Base-by-base conservation (phyloP, 2,329 filamentous ascomycete species). In the Trichoderma sp. region DNA sequence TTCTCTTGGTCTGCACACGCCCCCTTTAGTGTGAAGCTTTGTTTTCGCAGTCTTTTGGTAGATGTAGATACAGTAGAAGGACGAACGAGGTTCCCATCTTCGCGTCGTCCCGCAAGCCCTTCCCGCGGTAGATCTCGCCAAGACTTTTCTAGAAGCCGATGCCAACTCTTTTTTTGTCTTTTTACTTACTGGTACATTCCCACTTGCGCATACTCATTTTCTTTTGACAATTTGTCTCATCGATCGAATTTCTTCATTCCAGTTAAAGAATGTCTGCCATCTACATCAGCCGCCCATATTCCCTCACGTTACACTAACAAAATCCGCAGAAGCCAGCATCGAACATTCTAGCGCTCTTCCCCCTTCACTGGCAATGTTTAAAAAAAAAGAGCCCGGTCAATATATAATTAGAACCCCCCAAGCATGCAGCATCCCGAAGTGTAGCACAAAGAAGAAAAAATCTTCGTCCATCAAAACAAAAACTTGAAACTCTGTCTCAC, bases 1-100 rank as follows among this genome's bases (percentile, higher is more conserved):
- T 20, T 15, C 26, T 26, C 59, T 50, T 23, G 28, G 36, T 39
- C 66, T 69, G 66, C 66, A 69, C 66, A 69, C 66, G 66, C 66
- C 66, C 66, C 59, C 20, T 69, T 43, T 66, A 55, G 63, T 66
- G 34, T 30, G 13, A 17, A 6, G 20, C 15, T 28, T 59, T 59
- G 2, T 30, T 17, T 20, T 13, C n/a, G n/a, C n/a, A n/a, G n/a
- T n/a, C n/a, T 7, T 17, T 39, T 17, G 6, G 15, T 39, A 7
- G 6, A 36, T 1, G 13, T 1, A 36, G 13, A 36, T 36, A 15
- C 0, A 36, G 5, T 1, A n/a, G 6, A 15, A 15, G 34, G 34
- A 15, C 34, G 34, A 36, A 36, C 34, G 34, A 36, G 34, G n/a
- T n/a, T 32, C 23, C 26, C 26, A 26, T 11, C 43, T 30, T 15